Conservation (phyloP, 768 basidiomycete species). For the Pulveroboletus sp. region DNA sequence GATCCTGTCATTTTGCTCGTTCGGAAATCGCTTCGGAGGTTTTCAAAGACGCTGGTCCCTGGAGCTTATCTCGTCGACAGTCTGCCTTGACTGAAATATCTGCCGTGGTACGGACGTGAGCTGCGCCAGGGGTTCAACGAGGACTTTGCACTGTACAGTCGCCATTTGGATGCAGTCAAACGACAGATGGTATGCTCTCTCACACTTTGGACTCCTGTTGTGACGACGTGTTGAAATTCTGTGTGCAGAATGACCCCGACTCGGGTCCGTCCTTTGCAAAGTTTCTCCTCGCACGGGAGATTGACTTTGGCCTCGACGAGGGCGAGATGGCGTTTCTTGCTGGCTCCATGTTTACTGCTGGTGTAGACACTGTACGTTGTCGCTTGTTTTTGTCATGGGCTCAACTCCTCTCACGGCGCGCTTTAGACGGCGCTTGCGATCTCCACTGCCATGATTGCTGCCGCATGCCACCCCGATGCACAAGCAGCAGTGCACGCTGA, state of each 20-base stretch:
- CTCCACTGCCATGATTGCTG: slow-evolving; percentile 43
- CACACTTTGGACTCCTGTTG: not conserved
- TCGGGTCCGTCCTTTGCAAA: slow-evolving; percentile 46
- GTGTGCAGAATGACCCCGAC: slow-evolving; percentile 4
- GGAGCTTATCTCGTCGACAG: slow-evolving; percentile 33
- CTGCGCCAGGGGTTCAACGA: slow-evolving; percentile 47
- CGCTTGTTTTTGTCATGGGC: not conserved
- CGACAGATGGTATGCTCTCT: slow-evolving; percentile 33
- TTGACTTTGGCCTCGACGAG: slow-evolving; percentile 44
- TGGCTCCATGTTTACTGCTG: slow-evolving; percentile 54
- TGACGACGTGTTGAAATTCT: not conserved
- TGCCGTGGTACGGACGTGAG: slow-evolving; percentile 59
- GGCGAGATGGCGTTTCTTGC: slow-evolving; percentile 54
- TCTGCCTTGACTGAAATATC: slow-evolving; percentile 33
- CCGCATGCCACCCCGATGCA: slow-evolving; percentile 44
- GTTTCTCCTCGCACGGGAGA: slow-evolving; percentile 47
- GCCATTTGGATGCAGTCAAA: slow-evolving; percentile 41
- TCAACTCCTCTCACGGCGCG: not conserved
- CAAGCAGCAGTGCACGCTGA: slow-evolving; percentile 49
- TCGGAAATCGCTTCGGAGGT: slow-evolving; percentile 16
- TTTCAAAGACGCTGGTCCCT: slow-evolving; percentile 22
- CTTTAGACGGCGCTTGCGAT: slow-evolving; percentile 44
- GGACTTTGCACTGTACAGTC: slow-evolving; percentile 44
- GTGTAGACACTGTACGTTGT: slow-evolving; percentile 42
- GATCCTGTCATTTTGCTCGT: slow-evolving; percentile 19